Conservation (phyloP, 148 eudicot genomes). For the Camellia granthamiana region DNA sequence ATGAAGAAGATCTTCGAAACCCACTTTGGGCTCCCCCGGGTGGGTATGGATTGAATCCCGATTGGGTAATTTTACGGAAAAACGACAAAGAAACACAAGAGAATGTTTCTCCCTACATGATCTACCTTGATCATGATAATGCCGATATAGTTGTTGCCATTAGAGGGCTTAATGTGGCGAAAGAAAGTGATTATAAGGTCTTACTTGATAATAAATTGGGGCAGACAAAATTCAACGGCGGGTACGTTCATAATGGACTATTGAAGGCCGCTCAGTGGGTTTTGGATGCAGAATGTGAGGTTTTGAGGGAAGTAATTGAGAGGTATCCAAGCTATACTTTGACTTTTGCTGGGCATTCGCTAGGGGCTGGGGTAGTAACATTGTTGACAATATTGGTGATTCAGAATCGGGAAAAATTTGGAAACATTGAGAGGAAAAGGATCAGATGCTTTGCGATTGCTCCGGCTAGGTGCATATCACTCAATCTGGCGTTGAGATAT, state of each 20-base stretch:
- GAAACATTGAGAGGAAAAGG: constrained; percentile 65
- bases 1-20: constrained; percentile 80
- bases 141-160: constrained; percentile 68
- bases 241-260: constrained; percentile 91
- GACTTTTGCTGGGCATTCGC: constrained; percentile 94
- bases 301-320: constrained; percentile 61
- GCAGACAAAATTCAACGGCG: constrained; percentile 73
- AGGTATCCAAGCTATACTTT: constrained; percentile 58
- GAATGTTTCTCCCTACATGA: constrained; percentile 68
- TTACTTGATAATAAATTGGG: constrained; percentile 87
- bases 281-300: constrained; percentile 58
- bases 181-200: constrained; percentile 74
- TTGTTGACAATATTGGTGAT: constrained; percentile 63
- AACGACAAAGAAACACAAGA: constrained; percentile 60
- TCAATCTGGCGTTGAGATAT: constrained; percentile 93
- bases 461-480: constrained; percentile 86
- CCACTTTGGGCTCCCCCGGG: constrained; percentile 96
- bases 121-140: constrained; percentile 80
- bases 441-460: constrained; percentile 92
- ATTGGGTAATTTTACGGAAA: constrained; percentile 64
- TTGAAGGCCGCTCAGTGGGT: constrained; percentile 82
- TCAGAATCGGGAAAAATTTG: constrained; percentile 64
- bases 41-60: constrained; percentile 80
- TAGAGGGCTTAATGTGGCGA: constrained; percentile 78
- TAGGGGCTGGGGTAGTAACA: constrained; percentile 93